Conservation (phyloP, 345 rosid species). For the Jatropha curcas region DNA sequence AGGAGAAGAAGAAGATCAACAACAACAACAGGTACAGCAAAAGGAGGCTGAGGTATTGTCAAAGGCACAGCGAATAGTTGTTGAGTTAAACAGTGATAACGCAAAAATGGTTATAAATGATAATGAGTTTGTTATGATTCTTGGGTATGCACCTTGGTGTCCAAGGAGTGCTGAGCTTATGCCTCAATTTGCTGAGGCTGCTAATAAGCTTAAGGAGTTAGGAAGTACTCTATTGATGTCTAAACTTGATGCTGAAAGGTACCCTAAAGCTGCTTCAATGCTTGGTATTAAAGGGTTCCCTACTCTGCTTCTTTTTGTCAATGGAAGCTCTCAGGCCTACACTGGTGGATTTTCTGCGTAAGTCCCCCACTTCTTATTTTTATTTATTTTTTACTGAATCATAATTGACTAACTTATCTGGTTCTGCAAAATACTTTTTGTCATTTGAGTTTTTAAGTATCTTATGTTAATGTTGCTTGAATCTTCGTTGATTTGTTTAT, state of each 20-base stretch:
- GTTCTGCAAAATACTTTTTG: not conserved
- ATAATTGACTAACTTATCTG: not conserved
- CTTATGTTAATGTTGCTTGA: not conserved
- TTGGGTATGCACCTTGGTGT: conserved; percentile 94
- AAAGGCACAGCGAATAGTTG: conserved; percentile 74
- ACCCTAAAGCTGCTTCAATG: conserved; percentile 59
- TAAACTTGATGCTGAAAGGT: conserved; percentile 82
- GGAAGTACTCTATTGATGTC: conserved; percentile 68
- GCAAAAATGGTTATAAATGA: conserved; percentile 44
- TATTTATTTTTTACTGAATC: not conserved
- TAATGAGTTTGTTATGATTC: conserved; percentile 65
- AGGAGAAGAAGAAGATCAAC: conserved; percentile 32
- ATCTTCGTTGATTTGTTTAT: conserved; percentile 6
- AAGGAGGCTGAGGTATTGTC: conserved; percentile 73
- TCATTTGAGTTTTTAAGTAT: not conserved
- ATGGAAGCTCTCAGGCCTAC: conserved; percentile 63
- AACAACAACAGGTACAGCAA: conserved; percentile 30
- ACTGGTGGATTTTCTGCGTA: conserved; percentile 81
- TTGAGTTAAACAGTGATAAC: conserved; percentile 66
- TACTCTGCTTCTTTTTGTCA: conserved; percentile 72
- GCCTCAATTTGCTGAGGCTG: conserved; percentile 87
- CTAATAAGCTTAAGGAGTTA: conserved; percentile 62
- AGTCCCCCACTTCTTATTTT: conserved; percentile 25
- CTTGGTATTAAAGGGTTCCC: conserved; percentile 78
- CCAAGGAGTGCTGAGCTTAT: conserved; percentile 85